Base-by-base conservation (phyloP, 2,329 filamentous ascomycete genomes). In the Blastomyces gilchristii region DNA sequence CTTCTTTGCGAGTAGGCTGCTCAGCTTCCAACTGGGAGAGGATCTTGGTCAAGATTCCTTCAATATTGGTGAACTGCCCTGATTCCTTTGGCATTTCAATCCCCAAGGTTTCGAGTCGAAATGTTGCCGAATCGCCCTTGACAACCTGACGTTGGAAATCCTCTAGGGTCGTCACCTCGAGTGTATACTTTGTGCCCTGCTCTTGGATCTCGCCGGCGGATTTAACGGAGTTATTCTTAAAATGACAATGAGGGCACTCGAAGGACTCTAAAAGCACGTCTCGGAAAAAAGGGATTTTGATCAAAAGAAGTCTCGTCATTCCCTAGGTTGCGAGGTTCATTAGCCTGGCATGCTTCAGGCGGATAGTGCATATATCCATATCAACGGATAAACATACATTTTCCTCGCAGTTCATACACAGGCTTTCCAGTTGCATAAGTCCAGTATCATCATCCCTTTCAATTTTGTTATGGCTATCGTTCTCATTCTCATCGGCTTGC, bases 201-300 rank as follows among this genome's bases (percentile, higher is more conserved):
- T 91, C 88, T 78, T 97, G 94, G 66, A 97, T 93, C 69, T 91
- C 85, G 65, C 91, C 91, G 37, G 94, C 94, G 9, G 92, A 87
- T 74, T 97, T 93, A 69, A 99, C 89, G 71, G 97, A 93, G 75
- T 92, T 92, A 80, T 97, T 96, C 68, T 88, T 86, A 77, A 93
- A 88, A 73, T 86, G 81, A 79, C 94, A 99, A 77, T 97, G 85
- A 6, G 90, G 86, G 81, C 94, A 99, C 68, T 85, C 84, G 77
- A 99, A 99, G 66, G 93, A 97, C 87, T 97, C 96, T 76, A 99
- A 85, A 71, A 99, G 91, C 67, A 99, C 87, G 76, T 99, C 93
- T 79, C 91, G 91, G 81, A 99, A 99, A 82, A 91, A 97, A 18
- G 94, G 94, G 63, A 99, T 97, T 67, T 86, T 86, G 18, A 95